Conservation (phyloP, 352 stramenopile genomes). For the Hyaloperonospora brassicae region DNA sequence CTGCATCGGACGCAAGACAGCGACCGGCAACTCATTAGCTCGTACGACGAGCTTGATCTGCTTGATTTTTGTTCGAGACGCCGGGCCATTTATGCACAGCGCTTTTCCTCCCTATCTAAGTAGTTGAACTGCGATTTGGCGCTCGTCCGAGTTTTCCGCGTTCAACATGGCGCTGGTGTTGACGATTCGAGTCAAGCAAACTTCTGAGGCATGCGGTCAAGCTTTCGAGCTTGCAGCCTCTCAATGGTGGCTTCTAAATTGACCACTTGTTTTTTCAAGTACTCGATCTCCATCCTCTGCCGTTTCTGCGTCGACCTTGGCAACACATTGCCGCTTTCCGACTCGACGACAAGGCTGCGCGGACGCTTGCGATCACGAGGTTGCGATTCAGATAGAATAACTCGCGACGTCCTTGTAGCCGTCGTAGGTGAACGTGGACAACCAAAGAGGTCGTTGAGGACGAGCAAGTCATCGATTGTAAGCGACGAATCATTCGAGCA, state of each 20-base stretch:
- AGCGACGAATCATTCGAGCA: conserved; percentile 20
- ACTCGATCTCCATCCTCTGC: conserved; percentile 30
- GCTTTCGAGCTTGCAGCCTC: conserved; percentile 19
- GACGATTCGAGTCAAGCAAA: neutral
- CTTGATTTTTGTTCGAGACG: conserved; percentile 21
- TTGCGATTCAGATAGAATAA: neutral
- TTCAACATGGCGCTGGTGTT: neutral
- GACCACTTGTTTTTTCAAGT: conserved; percentile 22
- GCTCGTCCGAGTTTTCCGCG: conserved; percentile 12
- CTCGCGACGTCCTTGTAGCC: neutral
- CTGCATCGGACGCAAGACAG: no score
- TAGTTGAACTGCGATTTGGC: conserved; percentile 17
- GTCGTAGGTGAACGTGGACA: conserved; percentile 4
- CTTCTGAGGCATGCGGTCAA: conserved; percentile 11
- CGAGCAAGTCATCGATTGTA: conserved; percentile 20
- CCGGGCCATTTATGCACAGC: conserved; percentile 19
- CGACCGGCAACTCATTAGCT: neutral
- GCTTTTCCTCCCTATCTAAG: conserved; percentile 39
- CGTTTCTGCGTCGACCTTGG: conserved; percentile 31
- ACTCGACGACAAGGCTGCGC: neutral
- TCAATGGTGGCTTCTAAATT: conserved; percentile 23
- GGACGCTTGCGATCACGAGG: conserved; percentile 14
- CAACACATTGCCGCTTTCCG: neutral
- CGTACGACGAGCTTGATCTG: conserved; percentile 19
- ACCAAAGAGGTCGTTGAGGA: conserved; percentile 25